Evolutionary conservation across 495 filamentous ascomycete species (phyloP).

Genomic region (Penicillium goetzii): DNA sequence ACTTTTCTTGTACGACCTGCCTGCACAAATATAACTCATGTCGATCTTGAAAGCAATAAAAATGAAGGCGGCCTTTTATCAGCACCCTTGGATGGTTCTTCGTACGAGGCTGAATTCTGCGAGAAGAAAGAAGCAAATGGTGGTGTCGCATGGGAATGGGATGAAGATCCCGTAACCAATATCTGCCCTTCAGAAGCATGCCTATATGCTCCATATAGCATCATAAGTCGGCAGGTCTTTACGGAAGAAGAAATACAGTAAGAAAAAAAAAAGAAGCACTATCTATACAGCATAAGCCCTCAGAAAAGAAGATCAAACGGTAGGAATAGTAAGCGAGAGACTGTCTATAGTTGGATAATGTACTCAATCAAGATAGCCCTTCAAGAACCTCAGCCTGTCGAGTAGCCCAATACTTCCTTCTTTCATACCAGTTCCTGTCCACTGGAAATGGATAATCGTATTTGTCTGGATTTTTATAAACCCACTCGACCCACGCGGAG

Average conservation of each 20-base stretch:
- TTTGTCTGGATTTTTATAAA: background rate
- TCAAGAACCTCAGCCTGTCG: constrained; percentile 5
- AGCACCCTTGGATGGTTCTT: background rate
- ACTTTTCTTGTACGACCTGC: background rate
- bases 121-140: background rate
- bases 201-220: no score
- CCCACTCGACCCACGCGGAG: constrained; percentile 3
- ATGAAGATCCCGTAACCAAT: no score
- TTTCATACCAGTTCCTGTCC: constrained; percentile 4
- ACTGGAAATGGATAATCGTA: constrained; percentile 3
- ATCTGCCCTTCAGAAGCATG: no score
- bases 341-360: background rate
- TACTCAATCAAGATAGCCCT: background rate
- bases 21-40: background rate
- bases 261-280: no score
- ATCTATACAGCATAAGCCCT: no score
- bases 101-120: background rate
- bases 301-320: no score
- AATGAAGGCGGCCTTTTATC: background rate
- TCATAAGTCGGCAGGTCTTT: no score
- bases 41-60: background rate
- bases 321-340: background rate
- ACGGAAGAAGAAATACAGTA: no score
- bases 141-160: constrained; percentile 4
- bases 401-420: constrained; percentile 2